A percentile compares a stretch with the other conserved stretches of the same genome.
Conservation (phyloP, 441 rosid genomes). For the Euphorbia celastroides region DNA sequence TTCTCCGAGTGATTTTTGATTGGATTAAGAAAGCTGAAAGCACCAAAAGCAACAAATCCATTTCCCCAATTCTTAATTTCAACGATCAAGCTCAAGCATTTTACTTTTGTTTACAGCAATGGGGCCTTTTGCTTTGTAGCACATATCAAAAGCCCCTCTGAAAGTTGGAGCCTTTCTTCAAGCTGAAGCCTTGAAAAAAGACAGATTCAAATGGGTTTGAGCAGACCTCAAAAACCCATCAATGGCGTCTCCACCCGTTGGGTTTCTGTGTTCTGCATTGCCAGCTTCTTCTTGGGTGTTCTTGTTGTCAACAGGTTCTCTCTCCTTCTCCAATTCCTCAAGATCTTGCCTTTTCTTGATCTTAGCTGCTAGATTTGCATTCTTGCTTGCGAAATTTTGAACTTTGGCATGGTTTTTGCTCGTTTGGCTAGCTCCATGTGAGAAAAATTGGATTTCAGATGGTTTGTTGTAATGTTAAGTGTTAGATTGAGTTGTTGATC, state of each 20-base stretch:
- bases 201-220: conserved; percentile 50
- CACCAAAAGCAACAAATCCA: conserved; percentile 13
- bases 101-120: conserved; percentile 19
- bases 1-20: conserved; percentile 13
- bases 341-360: conserved; percentile 37
- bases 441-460: conserved; percentile 12
- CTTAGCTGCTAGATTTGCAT: conserved; percentile 23
- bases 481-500: conserved; percentile 18
- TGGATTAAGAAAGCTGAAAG: conserved; percentile 20
- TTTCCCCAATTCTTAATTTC: neutral
- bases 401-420: conserved; percentile 8
- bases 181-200: conserved; percentile 20
- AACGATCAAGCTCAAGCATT: conserved; percentile 13
- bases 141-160: conserved; percentile 18
- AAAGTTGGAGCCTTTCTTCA: conserved; percentile 27
- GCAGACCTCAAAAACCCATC: conserved; percentile 64
- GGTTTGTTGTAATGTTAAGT: conserved; percentile 22
- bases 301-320: conserved; percentile 80
- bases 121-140: conserved; percentile 36
- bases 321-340: conserved; percentile 14
- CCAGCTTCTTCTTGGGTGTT: conserved; percentile 86
- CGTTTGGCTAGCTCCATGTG: too few relatives aligned
- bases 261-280: conserved; percentile 76
- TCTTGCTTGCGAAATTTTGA: conserved; percentile 8
- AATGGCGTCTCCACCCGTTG: conserved; percentile 79